These are phyloP conservation scores for Trifolium pratense DNA, from an alignment of 306 rosid genomes.

Conservation along the genomic window DNA sequence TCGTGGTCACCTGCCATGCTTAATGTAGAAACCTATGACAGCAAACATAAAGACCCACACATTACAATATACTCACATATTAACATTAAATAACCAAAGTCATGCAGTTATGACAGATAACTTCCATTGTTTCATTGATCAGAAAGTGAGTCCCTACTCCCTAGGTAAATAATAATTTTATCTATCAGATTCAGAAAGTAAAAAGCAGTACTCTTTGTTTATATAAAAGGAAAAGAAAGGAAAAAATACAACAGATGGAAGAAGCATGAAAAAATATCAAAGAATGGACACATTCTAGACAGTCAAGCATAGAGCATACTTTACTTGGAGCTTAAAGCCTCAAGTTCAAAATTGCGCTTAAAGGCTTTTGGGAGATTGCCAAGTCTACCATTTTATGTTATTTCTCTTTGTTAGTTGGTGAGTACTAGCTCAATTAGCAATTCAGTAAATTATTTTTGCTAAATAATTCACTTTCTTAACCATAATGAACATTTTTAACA, in stretches of 20 bases:
- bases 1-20: constrained; percentile 94
- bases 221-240: not conserved
- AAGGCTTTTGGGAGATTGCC: constrained; percentile 26
- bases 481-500: not conserved
- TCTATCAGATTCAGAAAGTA: constrained; percentile 33
- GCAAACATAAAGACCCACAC: constrained; percentile 32
- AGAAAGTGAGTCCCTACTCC: not conserved
- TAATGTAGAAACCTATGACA: constrained; percentile 66
- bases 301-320: constrained; percentile 10
- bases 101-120: constrained; percentile 16
- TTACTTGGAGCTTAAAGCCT: constrained; percentile 5
- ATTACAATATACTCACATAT: constrained; percentile 24
- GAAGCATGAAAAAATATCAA: constrained; percentile 17
- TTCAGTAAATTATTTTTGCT: constrained; percentile 23
- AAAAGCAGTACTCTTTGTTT: constrained; percentile 9
- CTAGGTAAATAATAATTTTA: constrained; percentile 9
- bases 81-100: constrained; percentile 26
- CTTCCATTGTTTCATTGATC: constrained; percentile 26
- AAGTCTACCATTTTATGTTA: constrained; percentile 18
- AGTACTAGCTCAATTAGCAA: constrained; percentile 7
- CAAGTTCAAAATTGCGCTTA: constrained; percentile 12
- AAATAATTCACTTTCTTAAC: not conserved
- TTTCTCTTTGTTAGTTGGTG: constrained; percentile 9
- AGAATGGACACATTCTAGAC: not conserved
- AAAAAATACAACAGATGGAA: constrained; percentile 11